Evolutionary conservation across 2,329 filamentous ascomycete species (phyloP).

Genomic region (Scopulariopsis brevicaulis): DNA sequence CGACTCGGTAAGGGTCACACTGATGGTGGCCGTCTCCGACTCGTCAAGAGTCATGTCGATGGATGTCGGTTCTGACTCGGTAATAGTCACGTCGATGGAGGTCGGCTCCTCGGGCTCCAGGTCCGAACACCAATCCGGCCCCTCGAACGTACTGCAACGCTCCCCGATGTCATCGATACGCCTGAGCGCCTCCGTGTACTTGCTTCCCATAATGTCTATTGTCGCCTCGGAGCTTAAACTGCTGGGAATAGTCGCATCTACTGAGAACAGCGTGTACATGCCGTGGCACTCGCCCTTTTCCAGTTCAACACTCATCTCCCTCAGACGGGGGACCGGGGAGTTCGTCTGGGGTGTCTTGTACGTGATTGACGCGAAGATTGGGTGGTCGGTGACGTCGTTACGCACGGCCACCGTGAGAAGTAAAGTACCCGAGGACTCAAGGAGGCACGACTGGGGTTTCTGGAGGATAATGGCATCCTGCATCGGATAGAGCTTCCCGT

Average conservation of each 20-base stretch:
- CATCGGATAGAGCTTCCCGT: slow-evolving; percentile 41
- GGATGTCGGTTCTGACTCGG: neutral
- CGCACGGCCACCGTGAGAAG: slow-evolving; percentile 35
- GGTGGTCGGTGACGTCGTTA: slow-evolving; percentile 30
- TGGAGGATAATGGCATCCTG: slow-evolving; percentile 45
- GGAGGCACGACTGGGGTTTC: slow-evolving; percentile 43
- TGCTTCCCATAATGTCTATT: slow-evolving; percentile 31
- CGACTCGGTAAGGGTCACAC: slow-evolving; percentile 13
- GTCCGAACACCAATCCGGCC: slow-evolving; percentile 16
- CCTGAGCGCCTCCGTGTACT: slow-evolving; percentile 35
- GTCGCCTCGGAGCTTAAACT: slow-evolving; percentile 30
- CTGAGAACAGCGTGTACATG: slow-evolving; percentile 34
- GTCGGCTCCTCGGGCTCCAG: slow-evolving; percentile 5
- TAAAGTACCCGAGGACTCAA: slow-evolving; percentile 26
- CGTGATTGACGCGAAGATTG: slow-evolving; percentile 27
- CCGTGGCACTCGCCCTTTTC: slow-evolving; percentile 30
- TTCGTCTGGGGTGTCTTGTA: slow-evolving; percentile 28
- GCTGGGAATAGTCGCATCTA: slow-evolving; percentile 29
- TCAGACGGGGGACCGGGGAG: slow-evolving; percentile 29
- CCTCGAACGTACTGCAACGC: slow-evolving; percentile 28
- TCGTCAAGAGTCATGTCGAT: too few relatives aligned
- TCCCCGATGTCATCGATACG: slow-evolving; percentile 29
- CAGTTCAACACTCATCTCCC: slow-evolving; percentile 24
- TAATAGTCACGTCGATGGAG: neutral
- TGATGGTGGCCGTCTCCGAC: too few relatives aligned